Conservation (phyloP, 768 basidiomycete genomes). For the Mycena albidolilacea region DNA sequence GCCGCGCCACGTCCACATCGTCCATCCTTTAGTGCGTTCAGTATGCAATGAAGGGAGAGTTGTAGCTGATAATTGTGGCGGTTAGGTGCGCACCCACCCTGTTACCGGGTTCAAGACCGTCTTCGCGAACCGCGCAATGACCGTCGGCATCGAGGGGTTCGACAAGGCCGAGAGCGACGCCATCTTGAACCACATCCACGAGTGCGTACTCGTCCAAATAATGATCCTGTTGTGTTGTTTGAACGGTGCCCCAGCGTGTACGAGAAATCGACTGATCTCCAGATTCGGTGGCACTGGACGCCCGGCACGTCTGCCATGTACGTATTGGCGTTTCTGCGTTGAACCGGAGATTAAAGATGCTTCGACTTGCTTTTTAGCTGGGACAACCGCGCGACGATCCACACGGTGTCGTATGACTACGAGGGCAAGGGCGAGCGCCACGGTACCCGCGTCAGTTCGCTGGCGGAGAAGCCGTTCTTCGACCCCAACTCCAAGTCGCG, state of each 20-base stretch:
- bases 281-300: conserved; percentile 52
- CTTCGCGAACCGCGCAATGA: conserved; percentile 54
- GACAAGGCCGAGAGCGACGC: conserved; percentile 53
- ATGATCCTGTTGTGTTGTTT: background rate
- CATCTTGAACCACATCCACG: conserved; percentile 51
- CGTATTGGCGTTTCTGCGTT: conserved; percentile 33
- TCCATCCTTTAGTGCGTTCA: conserved; percentile 48
- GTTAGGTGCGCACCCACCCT: conserved; percentile 51
- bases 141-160: conserved; percentile 52
- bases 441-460: conserved; percentile 53
- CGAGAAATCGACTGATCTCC: conserved; percentile 53
- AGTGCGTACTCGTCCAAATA: conserved; percentile 11
- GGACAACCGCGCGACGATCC: conserved; percentile 49
- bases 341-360: background rate
- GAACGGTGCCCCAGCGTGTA: conserved; percentile 39
- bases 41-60: background rate
- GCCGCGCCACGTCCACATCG: conserved; percentile 48
- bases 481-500: conserved; percentile 44
- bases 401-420: conserved; percentile 47
- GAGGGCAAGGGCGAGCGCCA: conserved; percentile 44
- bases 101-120: conserved; percentile 56
- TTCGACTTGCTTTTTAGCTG: conserved; percentile 10
- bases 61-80: background rate
- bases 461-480: conserved; percentile 56
- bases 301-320: conserved; percentile 53